phyloP scores from a whole-genome alignment of 2,329 filamentous ascomycete genomes.

The Xylariaceae sp. region DNA sequence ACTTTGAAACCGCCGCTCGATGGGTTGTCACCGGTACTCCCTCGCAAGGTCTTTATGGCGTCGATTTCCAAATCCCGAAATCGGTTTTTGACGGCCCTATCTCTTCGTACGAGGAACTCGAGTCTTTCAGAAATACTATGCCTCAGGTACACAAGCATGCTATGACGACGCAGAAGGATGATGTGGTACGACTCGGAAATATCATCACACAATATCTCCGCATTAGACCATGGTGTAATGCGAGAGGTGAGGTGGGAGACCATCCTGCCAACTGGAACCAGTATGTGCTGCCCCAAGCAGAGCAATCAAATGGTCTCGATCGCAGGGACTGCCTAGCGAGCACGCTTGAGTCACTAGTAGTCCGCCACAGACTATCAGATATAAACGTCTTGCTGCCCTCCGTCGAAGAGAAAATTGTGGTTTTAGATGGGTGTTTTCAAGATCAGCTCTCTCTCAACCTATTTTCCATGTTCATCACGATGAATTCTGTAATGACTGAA shows the following conservation, averaged over 20 bases:
- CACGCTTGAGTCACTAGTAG: slow-evolving; percentile 73
- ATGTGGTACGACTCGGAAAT: slow-evolving; percentile 62
- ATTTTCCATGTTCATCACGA: slow-evolving; percentile 77
- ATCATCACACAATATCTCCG: slow-evolving; percentile 69
- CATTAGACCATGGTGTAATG: slow-evolving; percentile 74
- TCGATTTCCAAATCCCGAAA: slow-evolving; percentile 39
- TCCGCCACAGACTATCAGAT: slow-evolving; percentile 73
- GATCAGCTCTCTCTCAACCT: slow-evolving; percentile 80
- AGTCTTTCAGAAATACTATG: background rate
- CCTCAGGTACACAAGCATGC: slow-evolving; percentile 28
- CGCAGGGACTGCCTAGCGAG: slow-evolving; percentile 59
- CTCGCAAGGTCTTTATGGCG: slow-evolving; percentile 74
- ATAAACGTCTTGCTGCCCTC: slow-evolving; percentile 66
- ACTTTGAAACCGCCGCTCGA: slow-evolving; percentile 62
- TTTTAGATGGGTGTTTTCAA: slow-evolving; percentile 77
- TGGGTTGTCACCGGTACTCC: slow-evolving; percentile 94
- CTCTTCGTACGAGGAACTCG: background rate
- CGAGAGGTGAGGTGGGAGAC: slow-evolving; percentile 47
- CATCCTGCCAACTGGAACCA: slow-evolving; percentile 64
- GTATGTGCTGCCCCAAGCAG: slow-evolving; percentile 61
- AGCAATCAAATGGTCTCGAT: slow-evolving; percentile 47
- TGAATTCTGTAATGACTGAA: slow-evolving; percentile 86
- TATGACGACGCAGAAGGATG: slow-evolving; percentile 48
- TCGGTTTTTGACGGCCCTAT: background rate
- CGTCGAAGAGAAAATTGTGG: slow-evolving; percentile 66